Base-by-base conservation (phyloP, 106 monocot species). In the Phalaenopsis equestris region DNA sequence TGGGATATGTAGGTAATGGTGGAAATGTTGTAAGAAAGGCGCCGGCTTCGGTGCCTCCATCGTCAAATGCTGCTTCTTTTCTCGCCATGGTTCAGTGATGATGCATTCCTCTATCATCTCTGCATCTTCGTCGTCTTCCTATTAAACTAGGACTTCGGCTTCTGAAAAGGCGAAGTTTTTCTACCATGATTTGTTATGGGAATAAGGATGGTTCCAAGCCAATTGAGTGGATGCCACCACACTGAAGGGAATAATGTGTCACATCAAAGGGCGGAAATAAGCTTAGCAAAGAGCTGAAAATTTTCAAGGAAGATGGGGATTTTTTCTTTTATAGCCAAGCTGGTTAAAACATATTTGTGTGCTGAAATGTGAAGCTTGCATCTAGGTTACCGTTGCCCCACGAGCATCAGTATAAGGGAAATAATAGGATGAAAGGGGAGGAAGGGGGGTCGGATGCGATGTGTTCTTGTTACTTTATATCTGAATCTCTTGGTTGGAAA, bases 71-170 rank as follows among this genome's bases (percentile, higher is more conserved):
- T 2, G 70, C 45, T 9, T 65, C 79, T 15, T 89, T 89, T 84
- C 75, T 89, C 75, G 91, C 91, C 41, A 92, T 92, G 87, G 90
- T 90, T 56, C 87, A 90, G 64, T 87, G 78, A 76, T 87, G 78
- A 76, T 39, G 42, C 21, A 8, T 46, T 75, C 56, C 16, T 24
- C 38, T 56, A 21, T 19, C 19, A 17, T 10, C 17, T 18, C 46
- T 1, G 6, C 24, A 5, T 45, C 79, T 30, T 49, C 55, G 6
- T 30, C 77, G 36, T 38, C 52, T 52, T 55, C 48, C 48, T 55
- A 46, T 49, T 1, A 52, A 52, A 52, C 76, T 46, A 42, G 41
- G 77, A 80, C 15, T 72, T 41, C 41, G 5, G 12, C 1, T 10
- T 72, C 38, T 42, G 9, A 43, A 17, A 43, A 74, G 17, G 36